phyloP scores from a whole-genome alignment of 768 basidiomycete genomes.

The Kwoniella dejecticola region DNA sequence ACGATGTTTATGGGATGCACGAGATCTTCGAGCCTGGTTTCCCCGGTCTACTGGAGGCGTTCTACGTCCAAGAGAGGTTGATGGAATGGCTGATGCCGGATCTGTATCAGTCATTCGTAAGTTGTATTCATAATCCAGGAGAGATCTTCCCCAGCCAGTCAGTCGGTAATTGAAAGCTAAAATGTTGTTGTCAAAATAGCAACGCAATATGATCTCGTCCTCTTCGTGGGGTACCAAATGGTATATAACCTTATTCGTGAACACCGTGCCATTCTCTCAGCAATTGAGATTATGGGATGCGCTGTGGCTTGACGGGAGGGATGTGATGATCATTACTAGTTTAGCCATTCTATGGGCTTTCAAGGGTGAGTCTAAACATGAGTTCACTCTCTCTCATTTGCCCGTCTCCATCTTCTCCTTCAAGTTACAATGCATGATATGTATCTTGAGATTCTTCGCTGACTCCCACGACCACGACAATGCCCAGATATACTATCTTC shows the following conservation, averaged over 20 bases:
- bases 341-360: conserved; percentile 90
- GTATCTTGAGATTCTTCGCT: neutral
- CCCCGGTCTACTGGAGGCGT: conserved; percentile 91
- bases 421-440: neutral
- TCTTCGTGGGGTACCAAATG: conserved; percentile 97
- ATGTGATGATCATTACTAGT: conserved; percentile 81
- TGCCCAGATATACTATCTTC: conserved; percentile 87
- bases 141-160: no score
- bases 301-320: conserved; percentile 84
- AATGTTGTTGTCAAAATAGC: conserved; percentile 49
- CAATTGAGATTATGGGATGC: conserved; percentile 95
- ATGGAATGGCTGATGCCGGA: conserved; percentile 85
- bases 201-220: conserved; percentile 84
- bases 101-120: conserved; percentile 76
- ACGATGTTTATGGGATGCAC: conserved; percentile 85
- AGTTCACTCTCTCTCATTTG: neutral
- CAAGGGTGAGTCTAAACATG: conserved; percentile 64
- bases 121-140: conserved; percentile 28
- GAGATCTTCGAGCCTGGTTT: conserved; percentile 89
- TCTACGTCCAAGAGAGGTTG: conserved; percentile 90
- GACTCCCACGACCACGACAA: no score
- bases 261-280: conserved; percentile 91
- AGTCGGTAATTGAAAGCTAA: no score
- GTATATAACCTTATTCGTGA: conserved; percentile 98
- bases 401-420: neutral